Base-by-base conservation (phyloP, 2,329 filamentous ascomycete genomes). In the Diaporthe sp. region DNA sequence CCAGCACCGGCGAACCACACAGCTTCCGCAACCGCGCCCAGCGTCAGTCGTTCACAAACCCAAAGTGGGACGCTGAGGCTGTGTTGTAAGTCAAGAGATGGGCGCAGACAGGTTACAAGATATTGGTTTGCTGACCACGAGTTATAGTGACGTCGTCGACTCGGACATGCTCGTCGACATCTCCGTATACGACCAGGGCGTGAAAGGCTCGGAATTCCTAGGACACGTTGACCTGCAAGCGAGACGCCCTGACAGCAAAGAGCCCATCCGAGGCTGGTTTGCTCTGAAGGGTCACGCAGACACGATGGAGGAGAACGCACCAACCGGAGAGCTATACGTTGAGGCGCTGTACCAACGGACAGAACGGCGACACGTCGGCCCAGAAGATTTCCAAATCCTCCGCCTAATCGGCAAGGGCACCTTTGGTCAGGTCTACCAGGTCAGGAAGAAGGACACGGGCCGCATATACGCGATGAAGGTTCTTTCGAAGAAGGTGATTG, bases 401-500 rank as follows among this genome's bases (percentile, higher is more conserved):
- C 97, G 98, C 84, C 91, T 99, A 74, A 98, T 99, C 79, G 97
- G 97, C 77, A 98, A 98, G 85, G 97, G 97, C 73, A 99, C 97
- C 0, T 99, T 99, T 83, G 97, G 97, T 1, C 97, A 99, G 84
- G 97, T 99, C 2, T 99, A 98, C 83, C 97, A 99, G 84, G 97
- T 99, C 9, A 93, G 95, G 80, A 99, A 99, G 90, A 97, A 95
- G 88, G 97, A 99, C 83, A 98, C 96, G 0, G 92, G 93, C 80
- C 93, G 97, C 60, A 98, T 99, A 77, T 99, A 99, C 82, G 97
- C 97, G 77, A 99, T 99, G 97, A 99, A 99, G 85, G 96, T 99
- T 2, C 88, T 99, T 44, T 98, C 97, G 70, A 99, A 99, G 89
- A 99, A 99, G 88, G 97, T 99, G 72, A 99, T 99, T 81, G 97